These are phyloP conservation scores for Trametes punicea DNA, from an alignment of 768 basidiomycete genomes.

Conservation along the genomic window DNA sequence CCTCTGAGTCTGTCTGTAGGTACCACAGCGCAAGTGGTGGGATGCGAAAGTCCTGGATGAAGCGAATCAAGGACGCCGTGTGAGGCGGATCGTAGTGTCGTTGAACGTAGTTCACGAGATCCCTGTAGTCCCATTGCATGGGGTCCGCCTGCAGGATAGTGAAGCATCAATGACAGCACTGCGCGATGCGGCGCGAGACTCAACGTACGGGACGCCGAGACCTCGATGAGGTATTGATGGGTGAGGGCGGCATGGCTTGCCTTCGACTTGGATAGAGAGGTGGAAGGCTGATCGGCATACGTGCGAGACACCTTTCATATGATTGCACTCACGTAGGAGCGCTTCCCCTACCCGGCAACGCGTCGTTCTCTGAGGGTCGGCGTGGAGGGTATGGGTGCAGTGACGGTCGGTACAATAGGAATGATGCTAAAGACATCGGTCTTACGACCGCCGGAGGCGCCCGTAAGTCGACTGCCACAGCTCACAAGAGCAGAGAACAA, in stretches of 20 bases:
- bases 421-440: background rate
- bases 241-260: background rate
- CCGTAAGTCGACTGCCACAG: background rate
- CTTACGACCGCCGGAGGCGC: background rate
- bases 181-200: background rate
- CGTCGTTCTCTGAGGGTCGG: background rate
- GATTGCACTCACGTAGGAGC: background rate
- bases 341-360: background rate
- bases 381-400: background rate
- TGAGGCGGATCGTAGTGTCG: background rate
- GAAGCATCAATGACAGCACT: background rate
- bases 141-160: background rate
- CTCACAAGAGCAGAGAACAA: background rate
- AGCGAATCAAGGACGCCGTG: background rate
- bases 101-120: conserved; percentile 2
- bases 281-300: background rate
- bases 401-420: background rate
- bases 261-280: background rate
- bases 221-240: background rate
- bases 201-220: background rate
- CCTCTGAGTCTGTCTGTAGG: conserved; percentile 1
- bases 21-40: conserved; percentile 8
- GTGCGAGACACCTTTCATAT: background rate
- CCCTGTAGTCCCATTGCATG: background rate
- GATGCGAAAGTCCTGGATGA: conserved; percentile 1